Conservation (phyloP, 768 basidiomycete species). For the Boletus coccyginus region DNA sequence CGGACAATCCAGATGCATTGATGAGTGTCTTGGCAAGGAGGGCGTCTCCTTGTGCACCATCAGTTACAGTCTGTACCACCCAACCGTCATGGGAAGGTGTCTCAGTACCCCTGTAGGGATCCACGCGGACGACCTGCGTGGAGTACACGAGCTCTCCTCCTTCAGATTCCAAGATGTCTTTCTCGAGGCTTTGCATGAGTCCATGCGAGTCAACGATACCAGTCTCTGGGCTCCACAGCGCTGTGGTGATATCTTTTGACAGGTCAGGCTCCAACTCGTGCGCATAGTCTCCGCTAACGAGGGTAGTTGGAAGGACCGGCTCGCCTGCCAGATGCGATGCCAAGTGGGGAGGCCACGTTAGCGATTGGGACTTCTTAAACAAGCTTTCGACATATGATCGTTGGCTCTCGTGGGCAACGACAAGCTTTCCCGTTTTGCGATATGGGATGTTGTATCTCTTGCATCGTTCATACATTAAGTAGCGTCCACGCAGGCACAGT, state of each 20-base stretch:
- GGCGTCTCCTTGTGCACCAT: constrained; percentile 51
- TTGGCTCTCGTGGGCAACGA: constrained; percentile 75
- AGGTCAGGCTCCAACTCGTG: constrained; percentile 80
- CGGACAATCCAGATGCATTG: constrained; percentile 79
- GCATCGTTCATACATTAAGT: constrained; percentile 81
- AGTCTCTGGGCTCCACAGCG: constrained; percentile 81
- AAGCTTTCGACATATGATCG: constrained; percentile 67
- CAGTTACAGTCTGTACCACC: constrained; percentile 81
- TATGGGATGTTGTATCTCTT: constrained; percentile 56
- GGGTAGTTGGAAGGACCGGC: constrained; percentile 54
- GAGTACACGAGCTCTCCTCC: constrained; percentile 69
- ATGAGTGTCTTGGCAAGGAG: constrained; percentile 74
- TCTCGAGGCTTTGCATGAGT: constrained; percentile 80
- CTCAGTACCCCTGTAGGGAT: constrained; percentile 45
- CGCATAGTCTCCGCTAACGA: constrained; percentile 68
- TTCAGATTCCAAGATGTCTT: constrained; percentile 72
- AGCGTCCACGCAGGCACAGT: constrained; percentile 82
- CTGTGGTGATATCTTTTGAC: constrained; percentile 62
- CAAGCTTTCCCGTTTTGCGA: constrained; percentile 82
- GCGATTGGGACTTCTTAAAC: constrained; percentile 54
- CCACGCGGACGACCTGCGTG: constrained; percentile 84
- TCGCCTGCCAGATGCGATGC: constrained; percentile 20
- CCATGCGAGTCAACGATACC: constrained; percentile 89
- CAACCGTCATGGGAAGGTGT: constrained; percentile 61
- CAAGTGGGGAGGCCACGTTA: constrained; percentile 51